Evolutionary conservation across 768 basidiomycete genomes (phyloP).

Genomic region (Suillus spraguei): DNA sequence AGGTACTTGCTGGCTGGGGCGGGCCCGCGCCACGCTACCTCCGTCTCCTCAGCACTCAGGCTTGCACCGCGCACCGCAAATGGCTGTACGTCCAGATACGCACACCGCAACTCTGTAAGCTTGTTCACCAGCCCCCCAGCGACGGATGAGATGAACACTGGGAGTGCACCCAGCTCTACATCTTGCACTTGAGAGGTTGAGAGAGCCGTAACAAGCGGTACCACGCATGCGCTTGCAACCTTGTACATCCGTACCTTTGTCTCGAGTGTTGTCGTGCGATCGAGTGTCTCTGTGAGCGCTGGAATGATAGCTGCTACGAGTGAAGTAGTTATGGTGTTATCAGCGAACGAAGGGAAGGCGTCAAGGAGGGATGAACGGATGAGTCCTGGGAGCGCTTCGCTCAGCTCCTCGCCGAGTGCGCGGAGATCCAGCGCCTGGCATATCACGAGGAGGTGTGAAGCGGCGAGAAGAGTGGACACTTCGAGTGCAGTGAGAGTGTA

Average conservation of each 20-base stretch:
- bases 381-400: slow-evolving; percentile 29
- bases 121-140: slow-evolving; percentile 20
- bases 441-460: slow-evolving; percentile 74
- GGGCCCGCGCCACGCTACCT: slow-evolving; percentile 49
- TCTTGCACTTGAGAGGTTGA: slow-evolving; percentile 14
- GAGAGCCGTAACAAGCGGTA: slow-evolving; percentile 57
- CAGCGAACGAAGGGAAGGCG: slow-evolving; percentile 4
- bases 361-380: slow-evolving; percentile 14
- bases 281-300: slow-evolving; percentile 53
- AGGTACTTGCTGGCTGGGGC: slow-evolving; percentile 72
- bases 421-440: slow-evolving; percentile 89
- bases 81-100: slow-evolving; percentile 29
- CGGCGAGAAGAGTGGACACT: slow-evolving; percentile 70
- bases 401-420: slow-evolving; percentile 70
- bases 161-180: slow-evolving; percentile 26
- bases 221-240: slow-evolving; percentile 63
- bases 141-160: slow-evolving; percentile 24
- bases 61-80: slow-evolving; percentile 21
- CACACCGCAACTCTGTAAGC: slow-evolving; percentile 31
- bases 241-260: slow-evolving; percentile 67
- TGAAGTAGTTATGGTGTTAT: not conserved
- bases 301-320: slow-evolving; percentile 34
- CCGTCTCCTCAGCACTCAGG: not conserved
- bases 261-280: slow-evolving; percentile 75
- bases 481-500: slow-evolving; percentile 80